These are phyloP conservation scores for Talaromyces piceae DNA, from an alignment of 2,329 filamentous ascomycete species.

Conservation along the genomic window DNA sequence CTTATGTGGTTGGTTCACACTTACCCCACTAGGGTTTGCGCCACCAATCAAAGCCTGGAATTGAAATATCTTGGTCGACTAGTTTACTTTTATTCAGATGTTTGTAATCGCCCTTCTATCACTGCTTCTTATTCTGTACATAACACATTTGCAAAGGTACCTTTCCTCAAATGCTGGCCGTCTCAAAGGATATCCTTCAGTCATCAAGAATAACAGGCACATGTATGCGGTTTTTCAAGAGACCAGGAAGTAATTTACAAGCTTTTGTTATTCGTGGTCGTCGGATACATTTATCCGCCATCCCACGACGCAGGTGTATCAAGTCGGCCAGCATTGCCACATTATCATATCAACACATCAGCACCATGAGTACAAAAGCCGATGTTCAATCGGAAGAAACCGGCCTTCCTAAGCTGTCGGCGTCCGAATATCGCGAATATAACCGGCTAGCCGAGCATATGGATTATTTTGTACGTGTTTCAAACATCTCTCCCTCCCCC, in stretches of 20 bases:
- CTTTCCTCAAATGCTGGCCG: background rate
- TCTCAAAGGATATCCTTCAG: background rate
- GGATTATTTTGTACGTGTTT: slow-evolving; percentile 61
- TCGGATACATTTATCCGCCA: background rate
- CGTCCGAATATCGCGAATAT: slow-evolving; percentile 60
- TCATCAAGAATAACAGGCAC: background rate
- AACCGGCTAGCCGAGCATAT: slow-evolving; percentile 69
- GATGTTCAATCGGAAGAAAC: slow-evolving; percentile 72
- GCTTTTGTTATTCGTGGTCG: background rate
- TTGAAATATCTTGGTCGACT: too few species aligned
- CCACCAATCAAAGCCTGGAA: too few species aligned
- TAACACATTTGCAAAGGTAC: too few species aligned
- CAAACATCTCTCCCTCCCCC: too few species aligned
- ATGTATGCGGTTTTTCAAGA: background rate
- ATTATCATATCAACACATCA: slow-evolving; percentile 42
- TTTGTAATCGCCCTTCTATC: too few species aligned
- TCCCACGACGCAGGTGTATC: background rate
- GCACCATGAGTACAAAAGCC: slow-evolving; percentile 41
- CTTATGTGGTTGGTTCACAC: too few species aligned
- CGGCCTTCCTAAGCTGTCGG: slow-evolving; percentile 60
- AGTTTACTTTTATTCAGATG: too few species aligned
- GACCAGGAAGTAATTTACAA: background rate
- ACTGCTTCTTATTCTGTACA: too few species aligned
- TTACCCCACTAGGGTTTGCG: too few species aligned
- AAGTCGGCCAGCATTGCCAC: slow-evolving; percentile 11